A percentile compares a stretch with the other conserved stretches of the same genome.
Conservation (phyloP, 805 yeast species). For the Zygotorulaspora sp. region DNA sequence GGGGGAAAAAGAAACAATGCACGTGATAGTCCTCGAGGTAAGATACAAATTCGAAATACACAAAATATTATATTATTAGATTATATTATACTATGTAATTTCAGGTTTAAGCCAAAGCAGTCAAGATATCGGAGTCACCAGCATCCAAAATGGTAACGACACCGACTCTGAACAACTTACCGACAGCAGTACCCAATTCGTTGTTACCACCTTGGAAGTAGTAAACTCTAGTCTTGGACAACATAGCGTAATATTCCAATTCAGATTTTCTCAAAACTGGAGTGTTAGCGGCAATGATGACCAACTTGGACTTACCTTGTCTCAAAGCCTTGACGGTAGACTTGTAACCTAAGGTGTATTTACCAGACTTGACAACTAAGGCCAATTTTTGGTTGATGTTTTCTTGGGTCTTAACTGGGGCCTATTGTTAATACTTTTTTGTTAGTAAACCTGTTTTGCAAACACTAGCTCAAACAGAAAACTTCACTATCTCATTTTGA, state of each 20-base stretch:
- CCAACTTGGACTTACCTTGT: constrained; percentile 97
- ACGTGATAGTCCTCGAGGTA: no score
- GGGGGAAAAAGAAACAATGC: background rate
- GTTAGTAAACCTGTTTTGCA: constrained; percentile 12
- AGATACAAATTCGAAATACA: no score
- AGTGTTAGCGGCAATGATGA: constrained; percentile 98
- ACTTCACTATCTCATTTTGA: background rate
- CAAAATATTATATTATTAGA: background rate
- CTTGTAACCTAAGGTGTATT: constrained; percentile 99
- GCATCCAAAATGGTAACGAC: constrained; percentile 93
- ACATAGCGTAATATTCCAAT: constrained; percentile 99
- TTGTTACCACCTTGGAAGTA: constrained; percentile 99
- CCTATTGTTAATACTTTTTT: constrained; percentile 44
- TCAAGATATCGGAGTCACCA: constrained; percentile 99
- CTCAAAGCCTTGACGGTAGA: constrained; percentile 97
- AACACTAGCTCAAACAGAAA: constrained; percentile 4
- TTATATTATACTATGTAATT: background rate
- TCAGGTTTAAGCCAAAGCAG: constrained; percentile 45
- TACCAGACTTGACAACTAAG: constrained; percentile 98
- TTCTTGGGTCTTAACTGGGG: constrained; percentile 90
- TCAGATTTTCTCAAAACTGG: constrained; percentile 99
- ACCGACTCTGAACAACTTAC: constrained; percentile 99
- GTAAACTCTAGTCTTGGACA: constrained; percentile 92
- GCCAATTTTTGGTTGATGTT: constrained; percentile 97
- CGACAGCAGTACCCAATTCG: constrained; percentile 99